Conservation (phyloP, 2,329 filamentous ascomycete genomes). For the Teratosphaeria zuluensis region DNA sequence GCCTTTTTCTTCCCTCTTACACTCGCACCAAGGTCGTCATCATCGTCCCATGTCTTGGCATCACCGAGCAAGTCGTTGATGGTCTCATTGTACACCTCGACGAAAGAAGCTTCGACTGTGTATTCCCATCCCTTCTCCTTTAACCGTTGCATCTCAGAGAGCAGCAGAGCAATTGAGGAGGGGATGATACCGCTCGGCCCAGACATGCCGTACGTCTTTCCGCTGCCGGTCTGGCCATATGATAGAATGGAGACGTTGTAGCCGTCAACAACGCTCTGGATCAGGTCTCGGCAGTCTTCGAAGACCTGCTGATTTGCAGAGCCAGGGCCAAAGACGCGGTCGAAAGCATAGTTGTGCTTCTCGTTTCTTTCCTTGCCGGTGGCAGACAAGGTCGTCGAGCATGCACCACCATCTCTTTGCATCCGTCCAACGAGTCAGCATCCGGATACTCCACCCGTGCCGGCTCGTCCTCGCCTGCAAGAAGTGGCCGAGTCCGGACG, state of each 20-base stretch:
- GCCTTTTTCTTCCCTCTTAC: slow-evolving; percentile 44
- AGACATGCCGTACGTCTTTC: slow-evolving; percentile 96
- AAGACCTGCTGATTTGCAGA: slow-evolving; percentile 81
- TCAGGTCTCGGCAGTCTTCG: slow-evolving; percentile 90
- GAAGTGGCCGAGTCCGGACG: slow-evolving; percentile 78
- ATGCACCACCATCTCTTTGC: slow-evolving; percentile 74
- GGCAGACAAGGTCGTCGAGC: slow-evolving; percentile 75
- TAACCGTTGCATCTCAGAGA: slow-evolving; percentile 71
- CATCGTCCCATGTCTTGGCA: slow-evolving; percentile 53
- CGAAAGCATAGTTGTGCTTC: slow-evolving; percentile 79
- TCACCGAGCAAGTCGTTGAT: slow-evolving; percentile 78
- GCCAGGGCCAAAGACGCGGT: slow-evolving; percentile 75
- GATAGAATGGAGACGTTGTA: slow-evolving; percentile 99
- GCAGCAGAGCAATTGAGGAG: slow-evolving; percentile 84
- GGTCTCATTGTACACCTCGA: slow-evolving; percentile 98
- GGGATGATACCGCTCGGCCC: slow-evolving; percentile 89
- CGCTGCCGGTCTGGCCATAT: slow-evolving; percentile 93
- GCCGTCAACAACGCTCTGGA: slow-evolving; percentile 90
- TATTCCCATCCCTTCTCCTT: slow-evolving; percentile 92
- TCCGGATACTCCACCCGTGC: slow-evolving; percentile 76
- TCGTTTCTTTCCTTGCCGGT: slow-evolving; percentile 67
- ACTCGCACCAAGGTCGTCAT: slow-evolving; percentile 18
- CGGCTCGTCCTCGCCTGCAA: slow-evolving; percentile 49
- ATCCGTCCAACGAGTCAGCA: slow-evolving; percentile 55
- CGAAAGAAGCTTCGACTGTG: slow-evolving; percentile 86